phyloP scores from a whole-genome alignment of 768 basidiomycete species.

The Termitomyces bulborhizus region DNA sequence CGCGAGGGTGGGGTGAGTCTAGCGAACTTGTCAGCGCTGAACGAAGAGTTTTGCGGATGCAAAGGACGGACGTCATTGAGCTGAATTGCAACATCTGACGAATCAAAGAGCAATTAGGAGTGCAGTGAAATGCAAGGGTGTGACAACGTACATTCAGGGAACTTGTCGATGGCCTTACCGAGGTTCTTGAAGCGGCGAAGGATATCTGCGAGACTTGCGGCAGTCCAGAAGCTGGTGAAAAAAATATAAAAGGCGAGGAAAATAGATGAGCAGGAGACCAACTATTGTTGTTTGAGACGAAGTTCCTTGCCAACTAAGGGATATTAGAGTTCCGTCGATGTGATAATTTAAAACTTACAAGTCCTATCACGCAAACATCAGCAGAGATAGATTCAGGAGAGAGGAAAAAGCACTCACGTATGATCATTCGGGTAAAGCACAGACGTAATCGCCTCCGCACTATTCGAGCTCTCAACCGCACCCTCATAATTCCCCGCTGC shows the following conservation, averaged over 20 bases:
- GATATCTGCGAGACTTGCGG: constrained; percentile 85
- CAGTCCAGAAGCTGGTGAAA: constrained; percentile 69
- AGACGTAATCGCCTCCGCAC: constrained; percentile 89
- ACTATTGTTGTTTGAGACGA: constrained; percentile 93
- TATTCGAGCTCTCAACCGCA: constrained; percentile 83
- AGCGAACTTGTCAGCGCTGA: not conserved
- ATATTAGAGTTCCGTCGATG: not conserved
- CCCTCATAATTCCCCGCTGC: constrained; percentile 89
- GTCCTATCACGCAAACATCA: constrained; percentile 20
- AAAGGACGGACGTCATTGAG: constrained; percentile 67
- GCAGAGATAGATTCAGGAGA: not conserved
- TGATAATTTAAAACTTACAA: constrained; percentile 28
- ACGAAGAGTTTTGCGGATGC: not conserved
- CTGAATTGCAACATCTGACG: constrained; percentile 80
- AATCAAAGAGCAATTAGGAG: constrained; percentile 1
- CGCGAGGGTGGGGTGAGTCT: constrained; percentile 94
- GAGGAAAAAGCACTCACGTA: constrained; percentile 35
- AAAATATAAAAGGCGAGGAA: not conserved
- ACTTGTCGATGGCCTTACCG: constrained; percentile 69
- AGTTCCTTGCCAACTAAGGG: constrained; percentile 76
- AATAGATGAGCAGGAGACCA: constrained; percentile 7
- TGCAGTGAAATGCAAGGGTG: not conserved
- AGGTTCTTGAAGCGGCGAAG: constrained; percentile 89
- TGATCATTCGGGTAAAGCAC: constrained; percentile 97
- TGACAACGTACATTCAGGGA: constrained; percentile 69